phyloP scores from a whole-genome alignment of 2,329 filamentous ascomycete genomes.

The Exophiala bonariae region DNA sequence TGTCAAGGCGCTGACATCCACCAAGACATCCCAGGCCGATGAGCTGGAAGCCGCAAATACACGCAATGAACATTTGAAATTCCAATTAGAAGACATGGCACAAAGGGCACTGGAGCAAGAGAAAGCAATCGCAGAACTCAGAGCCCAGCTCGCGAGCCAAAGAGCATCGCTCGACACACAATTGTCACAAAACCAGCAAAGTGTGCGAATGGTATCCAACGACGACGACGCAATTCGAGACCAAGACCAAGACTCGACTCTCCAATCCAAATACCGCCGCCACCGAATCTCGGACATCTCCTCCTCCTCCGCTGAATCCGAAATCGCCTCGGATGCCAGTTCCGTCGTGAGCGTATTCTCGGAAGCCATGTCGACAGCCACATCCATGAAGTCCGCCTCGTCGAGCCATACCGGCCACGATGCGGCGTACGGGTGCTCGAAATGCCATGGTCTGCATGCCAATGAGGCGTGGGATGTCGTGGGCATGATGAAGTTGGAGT shows the following conservation, averaged over 20 bases:
- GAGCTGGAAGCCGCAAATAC: slow-evolving; percentile 62
- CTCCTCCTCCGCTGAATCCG: slow-evolving; percentile 54
- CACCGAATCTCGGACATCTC: slow-evolving; percentile 42
- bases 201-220: slow-evolving; percentile 28
- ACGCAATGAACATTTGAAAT: slow-evolving; percentile 57
- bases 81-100: slow-evolving; percentile 62
- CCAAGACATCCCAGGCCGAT: slow-evolving; percentile 59
- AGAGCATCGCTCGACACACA: slow-evolving; percentile 14
- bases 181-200: slow-evolving; percentile 25
- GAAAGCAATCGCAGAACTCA: slow-evolving; percentile 54
- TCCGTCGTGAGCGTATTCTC: slow-evolving; percentile 51
- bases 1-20: slow-evolving; percentile 52
- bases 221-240: slow-evolving; percentile 32
- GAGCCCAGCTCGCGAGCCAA: slow-evolving; percentile 43
- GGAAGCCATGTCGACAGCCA: slow-evolving; percentile 25
- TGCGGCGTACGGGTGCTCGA: slow-evolving; percentile 41
- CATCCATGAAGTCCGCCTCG: too few species aligned
- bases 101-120: slow-evolving; percentile 57
- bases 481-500: slow-evolving; percentile 56
- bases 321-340: slow-evolving; percentile 60
- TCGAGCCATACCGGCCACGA: too few species aligned
- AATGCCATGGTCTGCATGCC: slow-evolving; percentile 41
- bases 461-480: slow-evolving; percentile 56
- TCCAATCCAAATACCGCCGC: slow-evolving; percentile 32
- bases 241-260: slow-evolving; percentile 33